Evolutionary conservation across 352 stramenopile genomes (phyloP).

Genomic region (Blastocystis sp.): DNA sequence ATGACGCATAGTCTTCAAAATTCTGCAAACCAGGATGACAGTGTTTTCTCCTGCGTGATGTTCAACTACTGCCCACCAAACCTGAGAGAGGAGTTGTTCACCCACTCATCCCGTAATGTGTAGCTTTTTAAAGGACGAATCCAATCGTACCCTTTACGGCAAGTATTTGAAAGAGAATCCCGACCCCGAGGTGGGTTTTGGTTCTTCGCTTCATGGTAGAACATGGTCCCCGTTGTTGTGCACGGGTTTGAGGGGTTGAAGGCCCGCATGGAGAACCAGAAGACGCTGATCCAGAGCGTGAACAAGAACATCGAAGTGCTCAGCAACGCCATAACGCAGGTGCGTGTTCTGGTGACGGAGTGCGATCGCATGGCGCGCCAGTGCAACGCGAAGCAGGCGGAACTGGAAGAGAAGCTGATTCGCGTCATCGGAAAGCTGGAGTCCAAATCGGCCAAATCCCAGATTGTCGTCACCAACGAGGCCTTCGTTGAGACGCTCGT

Average conservation of each 20-base stretch:
- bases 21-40: conserved; percentile 13
- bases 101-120: not conserved
- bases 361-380: conserved; percentile 36
- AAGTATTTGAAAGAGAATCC: conserved; percentile 59
- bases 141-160: conserved; percentile 14
- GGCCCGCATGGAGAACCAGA: conserved; percentile 24
- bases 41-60: conserved; percentile 59
- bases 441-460: conserved; percentile 3
- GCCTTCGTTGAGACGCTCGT: conserved; percentile 16
- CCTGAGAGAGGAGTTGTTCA: conserved; percentile 12
- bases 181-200: conserved; percentile 21
- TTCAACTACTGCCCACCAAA: conserved; percentile 56
- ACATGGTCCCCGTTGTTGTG: conserved; percentile 41
- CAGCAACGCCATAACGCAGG: not conserved
- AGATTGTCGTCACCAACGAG: conserved; percentile 27
- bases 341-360: not conserved
- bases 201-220: not conserved
- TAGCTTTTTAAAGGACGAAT: conserved; percentile 47
- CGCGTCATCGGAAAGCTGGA: conserved; percentile 54
- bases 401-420: conserved; percentile 57
- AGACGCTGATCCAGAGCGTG: conserved; percentile 19
- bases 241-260: conserved; percentile 63
- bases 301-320: conserved; percentile 29
- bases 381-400: conserved; percentile 24
- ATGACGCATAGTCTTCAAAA: conserved; percentile 13